These are phyloP conservation scores for Crithidia sp. DNA, from an alignment of 208 protist species.

Conservation along the genomic window DNA sequence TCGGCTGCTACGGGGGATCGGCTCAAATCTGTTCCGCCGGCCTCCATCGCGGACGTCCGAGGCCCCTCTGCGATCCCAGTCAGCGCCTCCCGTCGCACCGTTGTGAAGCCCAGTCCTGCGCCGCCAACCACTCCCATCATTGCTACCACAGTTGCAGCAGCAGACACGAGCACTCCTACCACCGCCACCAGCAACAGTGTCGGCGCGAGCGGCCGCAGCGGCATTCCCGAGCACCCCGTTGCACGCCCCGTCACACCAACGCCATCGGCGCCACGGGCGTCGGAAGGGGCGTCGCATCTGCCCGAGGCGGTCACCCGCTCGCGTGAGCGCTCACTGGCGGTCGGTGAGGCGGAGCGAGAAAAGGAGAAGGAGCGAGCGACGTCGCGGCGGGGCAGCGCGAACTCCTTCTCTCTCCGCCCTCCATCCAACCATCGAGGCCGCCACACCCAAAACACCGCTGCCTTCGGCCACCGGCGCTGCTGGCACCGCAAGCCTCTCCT, in stretches of 20 bases:
- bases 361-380: not conserved
- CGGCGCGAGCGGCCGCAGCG: not conserved
- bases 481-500: slow-evolving; percentile 5
- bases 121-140: too few species aligned
- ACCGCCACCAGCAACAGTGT: not conserved
- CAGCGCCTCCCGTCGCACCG: slow-evolving; percentile 16
- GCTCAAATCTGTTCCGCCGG: slow-evolving; percentile 15
- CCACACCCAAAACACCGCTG: slow-evolving; percentile 11
- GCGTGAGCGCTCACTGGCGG: not conserved
- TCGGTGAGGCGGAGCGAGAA: not conserved
- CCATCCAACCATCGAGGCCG: not conserved
- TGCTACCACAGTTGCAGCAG: too few species aligned
- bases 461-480: not conserved
- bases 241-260: not conserved
- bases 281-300: not conserved
- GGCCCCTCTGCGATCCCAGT: slow-evolving; percentile 1
- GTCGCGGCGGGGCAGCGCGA: slow-evolving; percentile 6
- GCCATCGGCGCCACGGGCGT: not conserved
- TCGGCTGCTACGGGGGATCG: slow-evolving; percentile 1
- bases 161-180: not conserved
- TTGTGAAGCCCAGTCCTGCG: slow-evolving; percentile 5
- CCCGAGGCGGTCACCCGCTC: slow-evolving; percentile 4
- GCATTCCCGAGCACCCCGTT: slow-evolving; percentile 12
- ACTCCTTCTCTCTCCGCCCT: slow-evolving; percentile 1
- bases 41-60: slow-evolving; percentile 9